Base-by-base conservation (phyloP, 768 basidiomycete genomes). In the Grammothele lineata region DNA sequence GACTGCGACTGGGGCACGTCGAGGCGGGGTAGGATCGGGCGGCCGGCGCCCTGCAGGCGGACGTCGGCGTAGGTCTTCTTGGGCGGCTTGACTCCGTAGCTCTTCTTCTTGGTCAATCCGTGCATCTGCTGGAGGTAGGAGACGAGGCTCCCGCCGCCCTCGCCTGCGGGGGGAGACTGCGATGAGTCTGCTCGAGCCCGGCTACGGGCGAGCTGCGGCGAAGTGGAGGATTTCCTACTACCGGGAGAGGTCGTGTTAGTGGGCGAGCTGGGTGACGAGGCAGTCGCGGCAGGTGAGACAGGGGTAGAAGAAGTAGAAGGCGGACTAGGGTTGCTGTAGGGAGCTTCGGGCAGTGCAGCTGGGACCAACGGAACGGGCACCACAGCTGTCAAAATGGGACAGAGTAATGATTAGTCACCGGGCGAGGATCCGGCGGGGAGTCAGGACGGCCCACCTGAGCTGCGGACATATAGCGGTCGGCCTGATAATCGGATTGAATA, bases 81-180 rank as follows among this genome's bases (percentile, higher is more conserved):
- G 19, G 43, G 42, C 3, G 45, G 50, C 44, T 60, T 62, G 3
- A 47, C 34, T 0, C 52, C 51, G 30, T 55, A 54, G 43, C 45
- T 59, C 44, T 60, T 53, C 66, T 85, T 85, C 66, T 84, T 83
- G 7, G 80, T 83, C 38, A 87, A 57, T 3, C 84, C 84, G 47
- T 86, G 83, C 27, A 78, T 73, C 56, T 81, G 78, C 61, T 85
- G 80, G 14, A 85, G 69, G 19, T 79, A 80, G 19, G 66, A 70
- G 39, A 87, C 85, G 0, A 87, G 67, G 47, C 72, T 81, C 4
- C 75, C 77, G 21, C 48, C 43, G 5, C 45, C 45, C 24, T 32
- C 40, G 2, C 67, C 56, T 18, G 65, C 63, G 6, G 60, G 57
- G 30, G 57, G 58, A 33, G 27, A 43, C 22, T 42, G 45, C n/a